Percentiles rank a stretch among this genome's conserved stretches.
Evolutionary conservation across 345 rosid genomes (phyloP).

Genomic region (Rhodomyrtus tomentosa): DNA sequence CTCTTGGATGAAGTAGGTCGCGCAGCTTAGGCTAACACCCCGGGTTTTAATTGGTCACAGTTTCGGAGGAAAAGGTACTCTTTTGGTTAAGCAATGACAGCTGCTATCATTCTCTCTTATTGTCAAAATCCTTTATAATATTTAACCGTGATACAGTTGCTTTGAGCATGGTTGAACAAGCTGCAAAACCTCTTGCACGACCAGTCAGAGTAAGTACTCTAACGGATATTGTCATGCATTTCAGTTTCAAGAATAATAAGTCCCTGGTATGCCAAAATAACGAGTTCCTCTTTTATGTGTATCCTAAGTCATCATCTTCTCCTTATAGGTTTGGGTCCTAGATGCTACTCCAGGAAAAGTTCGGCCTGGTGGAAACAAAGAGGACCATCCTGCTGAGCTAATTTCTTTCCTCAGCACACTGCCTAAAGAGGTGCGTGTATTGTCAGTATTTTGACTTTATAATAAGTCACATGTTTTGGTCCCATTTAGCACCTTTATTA

Average conservation of each 20-base stretch:
- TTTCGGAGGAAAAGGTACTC: conserved; percentile 93
- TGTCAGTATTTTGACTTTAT: neutral
- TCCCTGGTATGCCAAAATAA: neutral
- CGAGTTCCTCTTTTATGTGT: neutral
- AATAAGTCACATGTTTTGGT: neutral
- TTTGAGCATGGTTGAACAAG: conserved; percentile 95
- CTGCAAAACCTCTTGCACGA: conserved; percentile 94
- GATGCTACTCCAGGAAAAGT: conserved; percentile 99
- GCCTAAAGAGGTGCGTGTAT: conserved; percentile 51
- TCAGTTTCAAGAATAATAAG: neutral
- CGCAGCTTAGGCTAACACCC: conserved; percentile 71
- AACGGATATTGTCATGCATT: neutral
- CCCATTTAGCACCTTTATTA: neutral
- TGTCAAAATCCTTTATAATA: neutral
- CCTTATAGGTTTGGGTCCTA: conserved; percentile 72
- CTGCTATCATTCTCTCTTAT: neutral
- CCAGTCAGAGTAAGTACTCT: conserved; percentile 63
- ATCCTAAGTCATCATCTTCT: neutral
- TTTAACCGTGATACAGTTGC: conserved; percentile 36
- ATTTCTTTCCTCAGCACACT: conserved; percentile 57
- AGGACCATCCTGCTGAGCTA: conserved; percentile 82
- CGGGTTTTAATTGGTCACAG: conserved; percentile 90
- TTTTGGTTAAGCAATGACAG: neutral
- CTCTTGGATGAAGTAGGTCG: conserved; percentile 33
- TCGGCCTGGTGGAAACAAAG: conserved; percentile 75